phyloP scores from a whole-genome alignment of 1,284 basidiomycete species.

The Paramarasmius palmivorus region DNA sequence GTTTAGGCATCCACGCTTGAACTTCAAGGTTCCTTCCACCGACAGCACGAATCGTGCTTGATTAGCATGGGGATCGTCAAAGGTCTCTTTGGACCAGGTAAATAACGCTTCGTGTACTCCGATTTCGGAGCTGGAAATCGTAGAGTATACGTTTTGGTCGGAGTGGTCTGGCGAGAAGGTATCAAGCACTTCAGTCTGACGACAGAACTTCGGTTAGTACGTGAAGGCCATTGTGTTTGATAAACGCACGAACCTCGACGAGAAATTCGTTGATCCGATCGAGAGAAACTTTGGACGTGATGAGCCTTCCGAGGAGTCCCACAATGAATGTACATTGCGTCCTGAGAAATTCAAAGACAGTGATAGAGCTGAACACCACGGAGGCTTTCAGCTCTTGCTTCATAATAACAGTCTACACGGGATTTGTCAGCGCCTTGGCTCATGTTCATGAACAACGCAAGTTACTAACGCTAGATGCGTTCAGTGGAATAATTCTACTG shows the following conservation, averaged over 20 bases:
- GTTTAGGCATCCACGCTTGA: constrained; percentile 60
- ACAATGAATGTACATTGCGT: constrained; percentile 36
- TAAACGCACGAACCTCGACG: constrained; percentile 26
- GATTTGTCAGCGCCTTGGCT: constrained; percentile 6
- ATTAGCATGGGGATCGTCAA: constrained; percentile 16
- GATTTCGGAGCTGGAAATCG: constrained; percentile 29
- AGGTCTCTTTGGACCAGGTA: constrained; percentile 39
- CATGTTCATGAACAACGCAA: background rate
- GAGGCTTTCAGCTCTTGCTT: constrained; percentile 37
- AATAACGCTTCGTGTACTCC: constrained; percentile 45
- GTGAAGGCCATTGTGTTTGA: background rate
- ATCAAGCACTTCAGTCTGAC: constrained; percentile 55
- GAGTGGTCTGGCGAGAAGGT: constrained; percentile 34
- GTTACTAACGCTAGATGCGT: background rate
- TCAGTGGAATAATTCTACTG: constrained; percentile 10
- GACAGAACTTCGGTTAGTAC: background rate
- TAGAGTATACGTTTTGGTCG: constrained; percentile 14
- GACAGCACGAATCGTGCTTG: constrained; percentile 44
- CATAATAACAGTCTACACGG: constrained; percentile 40
- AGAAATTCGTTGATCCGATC: constrained; percentile 51
- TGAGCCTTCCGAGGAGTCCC: constrained; percentile 24
- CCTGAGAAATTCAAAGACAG: constrained; percentile 45
- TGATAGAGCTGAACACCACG: constrained; percentile 41
- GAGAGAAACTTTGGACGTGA: constrained; percentile 46
- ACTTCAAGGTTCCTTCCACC: constrained; percentile 54